These are phyloP conservation scores for Maudiozyma barnettii DNA, from an alignment of 805 yeast species.

Conservation along the genomic window DNA sequence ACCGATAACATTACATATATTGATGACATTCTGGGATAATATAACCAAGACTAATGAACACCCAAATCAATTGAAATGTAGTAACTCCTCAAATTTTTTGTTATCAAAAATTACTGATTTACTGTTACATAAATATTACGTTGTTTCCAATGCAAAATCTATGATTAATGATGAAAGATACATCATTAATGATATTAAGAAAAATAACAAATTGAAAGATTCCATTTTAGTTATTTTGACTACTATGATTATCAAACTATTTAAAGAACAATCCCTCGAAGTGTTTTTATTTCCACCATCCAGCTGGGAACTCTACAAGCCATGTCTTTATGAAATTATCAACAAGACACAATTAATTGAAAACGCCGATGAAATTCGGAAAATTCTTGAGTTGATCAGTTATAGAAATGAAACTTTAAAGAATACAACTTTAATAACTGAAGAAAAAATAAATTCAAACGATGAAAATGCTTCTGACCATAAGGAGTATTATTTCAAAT, in stretches of 20 bases:
- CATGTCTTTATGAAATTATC: conserved; percentile 35
- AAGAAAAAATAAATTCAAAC: neutral
- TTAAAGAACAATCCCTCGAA: conserved; percentile 34
- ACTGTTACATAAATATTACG: conserved; percentile 40
- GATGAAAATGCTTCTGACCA: neutral
- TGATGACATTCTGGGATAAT: conserved; percentile 65
- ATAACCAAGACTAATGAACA: conserved; percentile 31
- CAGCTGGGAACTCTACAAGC: conserved; percentile 48
- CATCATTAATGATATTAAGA: conserved; percentile 30
- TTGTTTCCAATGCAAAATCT: conserved; percentile 28
- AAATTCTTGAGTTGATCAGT: conserved; percentile 50
- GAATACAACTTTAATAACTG: conserved; percentile 33
- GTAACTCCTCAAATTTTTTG: conserved; percentile 26
- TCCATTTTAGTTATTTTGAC: conserved; percentile 21
- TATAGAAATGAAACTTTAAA: conserved; percentile 65
- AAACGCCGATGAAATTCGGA: conserved; percentile 23
- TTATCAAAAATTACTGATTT: conserved; percentile 58
- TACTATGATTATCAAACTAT: conserved; percentile 22
- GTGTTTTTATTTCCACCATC: conserved; percentile 51
- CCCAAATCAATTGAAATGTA: neutral
- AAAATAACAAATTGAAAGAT: conserved; percentile 26
- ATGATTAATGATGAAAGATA: conserved; percentile 31
- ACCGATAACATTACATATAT: conserved; percentile 42
- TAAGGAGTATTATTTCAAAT: neutral
- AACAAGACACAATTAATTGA: conserved; percentile 17